Percentiles rank a stretch among this genome's conserved stretches.
Evolutionary conservation across 345 rosid genomes (phyloP).

Genomic region (Brassica nigra): DNA sequence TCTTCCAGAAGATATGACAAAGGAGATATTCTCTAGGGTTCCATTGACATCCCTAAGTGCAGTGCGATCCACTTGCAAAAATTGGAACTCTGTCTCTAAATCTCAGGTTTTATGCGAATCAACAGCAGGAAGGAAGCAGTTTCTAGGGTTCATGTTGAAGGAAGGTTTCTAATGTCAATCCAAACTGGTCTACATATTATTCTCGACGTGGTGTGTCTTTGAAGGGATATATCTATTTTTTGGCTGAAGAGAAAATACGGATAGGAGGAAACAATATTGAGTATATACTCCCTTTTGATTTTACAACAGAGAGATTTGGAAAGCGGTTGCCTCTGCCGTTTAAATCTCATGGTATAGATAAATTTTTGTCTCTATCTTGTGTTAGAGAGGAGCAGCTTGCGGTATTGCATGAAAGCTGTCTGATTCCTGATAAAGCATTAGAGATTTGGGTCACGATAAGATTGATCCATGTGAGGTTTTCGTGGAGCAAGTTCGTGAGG

Average conservation of each 20-base stretch:
- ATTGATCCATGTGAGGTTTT: neutral
- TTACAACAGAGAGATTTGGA: neutral
- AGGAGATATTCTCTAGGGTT: constrained; percentile 12
- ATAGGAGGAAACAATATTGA: neutral
- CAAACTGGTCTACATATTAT: neutral
- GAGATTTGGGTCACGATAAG: constrained; percentile 17
- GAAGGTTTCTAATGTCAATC: neutral
- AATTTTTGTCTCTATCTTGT: neutral
- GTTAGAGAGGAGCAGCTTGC: neutral
- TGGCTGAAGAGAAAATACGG: neutral
- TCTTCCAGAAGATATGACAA: neutral
- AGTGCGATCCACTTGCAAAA: neutral
- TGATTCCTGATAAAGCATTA: neutral
- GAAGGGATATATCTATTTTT: neutral
- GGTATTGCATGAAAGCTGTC: neutral
- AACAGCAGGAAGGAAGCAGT: neutral
- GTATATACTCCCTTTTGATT: neutral
- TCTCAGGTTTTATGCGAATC: neutral
- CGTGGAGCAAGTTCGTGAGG: constrained; percentile 5
- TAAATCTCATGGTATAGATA: neutral
- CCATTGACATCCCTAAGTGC: neutral
- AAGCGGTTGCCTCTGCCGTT: neutral
- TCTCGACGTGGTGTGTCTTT: neutral
- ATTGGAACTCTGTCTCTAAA: neutral
- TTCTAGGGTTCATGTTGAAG: constrained; percentile 5